Base-by-base conservation (phyloP, 163 green algal species). In the Scenedesmus sp. region DNA sequence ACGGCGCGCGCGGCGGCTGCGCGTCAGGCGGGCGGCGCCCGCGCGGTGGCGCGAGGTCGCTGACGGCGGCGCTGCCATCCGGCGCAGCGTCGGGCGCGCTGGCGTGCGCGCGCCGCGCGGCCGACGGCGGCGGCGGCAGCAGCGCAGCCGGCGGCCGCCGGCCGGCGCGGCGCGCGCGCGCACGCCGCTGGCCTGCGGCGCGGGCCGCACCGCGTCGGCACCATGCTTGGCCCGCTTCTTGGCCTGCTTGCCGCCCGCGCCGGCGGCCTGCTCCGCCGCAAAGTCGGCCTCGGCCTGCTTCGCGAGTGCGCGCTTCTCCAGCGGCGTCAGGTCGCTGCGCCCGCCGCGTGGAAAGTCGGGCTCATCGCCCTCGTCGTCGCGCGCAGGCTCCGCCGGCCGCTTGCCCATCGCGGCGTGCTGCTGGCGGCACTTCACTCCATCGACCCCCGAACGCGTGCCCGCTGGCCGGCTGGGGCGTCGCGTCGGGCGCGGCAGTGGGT, bases 301-400 rank as follows among this genome's bases (percentile, higher is more conserved):
- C 44, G 81, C 60, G 9, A 91, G 33, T 60, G 88, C 75, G 10
- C 83, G 70, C 1, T 86, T 78, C 51, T 92, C 90, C 2, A 94
- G 60, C 2, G 87, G 85, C 4, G 88, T 91, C 9, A 97, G 50
- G 11, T 72, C 77, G 34, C 88, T 87, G 14, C 88, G 86, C 1
- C 85, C 85, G 11, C 92, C 92, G 20, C 92, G 77, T 13, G 88
- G 88, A 53, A 97, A 97, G 2, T 63, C 83, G n/a, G 88, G 85
- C 45, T 96, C 92, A 5, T 92, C 87, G 29, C 57, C 74, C 6
- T 45, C 60, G 10, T 70, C 70, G 3, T 70, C 63, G 2, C 4
- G 22, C n/a, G 22, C n/a, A 3, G 39, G 22, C 42, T 15, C 39
- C 1, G n/a, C 39, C 4, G 39, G 70, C 11, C 70, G 44, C 57